phyloP scores from a whole-genome alignment of 192 early-diverging fungal species.

The Diversispora eburnea region DNA sequence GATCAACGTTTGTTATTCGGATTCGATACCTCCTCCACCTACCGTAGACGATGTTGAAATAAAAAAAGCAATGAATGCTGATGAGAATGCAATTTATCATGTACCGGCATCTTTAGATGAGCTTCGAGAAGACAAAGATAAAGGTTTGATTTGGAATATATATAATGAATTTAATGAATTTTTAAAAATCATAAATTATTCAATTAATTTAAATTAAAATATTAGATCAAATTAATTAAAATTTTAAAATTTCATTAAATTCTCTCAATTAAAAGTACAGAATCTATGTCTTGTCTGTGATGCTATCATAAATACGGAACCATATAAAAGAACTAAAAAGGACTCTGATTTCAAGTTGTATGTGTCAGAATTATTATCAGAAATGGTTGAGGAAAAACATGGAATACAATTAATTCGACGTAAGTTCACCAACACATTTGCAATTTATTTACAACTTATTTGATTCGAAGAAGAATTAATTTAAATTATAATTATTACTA shows the following conservation, averaged over 20 bases:
- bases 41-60: conserved; percentile 61
- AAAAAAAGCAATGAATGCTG: conserved; percentile 54
- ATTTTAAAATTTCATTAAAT: neutral
- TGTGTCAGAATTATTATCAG: conserved; percentile 62
- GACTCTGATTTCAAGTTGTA: conserved; percentile 67
- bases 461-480: neutral
- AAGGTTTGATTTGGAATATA: conserved; percentile 35
- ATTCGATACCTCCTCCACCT: conserved; percentile 57
- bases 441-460: neutral
- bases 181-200: neutral
- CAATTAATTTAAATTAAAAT: conserved; percentile 8
- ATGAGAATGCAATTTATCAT: conserved; percentile 55
- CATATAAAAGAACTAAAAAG: conserved; percentile 47
- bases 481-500: neutral
- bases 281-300: conserved; percentile 59
- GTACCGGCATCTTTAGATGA: conserved; percentile 61
- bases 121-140: conserved; percentile 49
- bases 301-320: conserved; percentile 60
- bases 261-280: conserved; percentile 30
- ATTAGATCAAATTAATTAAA: neutral
- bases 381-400: conserved; percentile 65
- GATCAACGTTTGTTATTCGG: conserved; percentile 64
- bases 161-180: no score
- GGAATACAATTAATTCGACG: conserved; percentile 54
- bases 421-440: conserved; percentile 30